Evolutionary conservation across 139 green algal genomes (phyloP).

Genomic region (Closterium sp.): DNA sequence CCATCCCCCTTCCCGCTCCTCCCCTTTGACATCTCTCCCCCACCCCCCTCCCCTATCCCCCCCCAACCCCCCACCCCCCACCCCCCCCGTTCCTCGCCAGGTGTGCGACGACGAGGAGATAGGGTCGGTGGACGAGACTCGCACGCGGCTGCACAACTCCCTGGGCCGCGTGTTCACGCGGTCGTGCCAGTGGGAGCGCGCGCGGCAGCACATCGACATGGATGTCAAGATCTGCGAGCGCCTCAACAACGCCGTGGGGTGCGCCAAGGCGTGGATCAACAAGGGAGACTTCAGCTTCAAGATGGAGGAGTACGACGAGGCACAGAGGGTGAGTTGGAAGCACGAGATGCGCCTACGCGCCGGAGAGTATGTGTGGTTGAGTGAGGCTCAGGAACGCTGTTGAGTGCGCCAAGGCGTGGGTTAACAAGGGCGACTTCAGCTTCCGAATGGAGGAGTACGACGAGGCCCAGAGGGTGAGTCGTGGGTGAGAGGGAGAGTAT

Average conservation of each 20-base stretch:
- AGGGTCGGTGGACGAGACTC: background rate
- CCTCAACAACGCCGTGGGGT: background rate
- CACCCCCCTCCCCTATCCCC: too few relatives aligned
- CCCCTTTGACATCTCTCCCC: too few relatives aligned
- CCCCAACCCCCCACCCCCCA: too few relatives aligned
- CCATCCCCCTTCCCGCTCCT: too few relatives aligned
- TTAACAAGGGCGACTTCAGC: too few relatives aligned
- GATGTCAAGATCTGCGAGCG: background rate
- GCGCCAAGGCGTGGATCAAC: slow-evolving; percentile 7
- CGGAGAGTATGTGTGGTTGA: too few relatives aligned
- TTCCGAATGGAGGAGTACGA: too few relatives aligned
- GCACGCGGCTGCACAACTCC: background rate
- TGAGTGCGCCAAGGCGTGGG: too few relatives aligned
- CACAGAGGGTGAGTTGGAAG: background rate
- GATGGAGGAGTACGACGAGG: background rate
- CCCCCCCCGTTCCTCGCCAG: background rate
- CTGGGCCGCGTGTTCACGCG: background rate
- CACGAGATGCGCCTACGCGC: too few relatives aligned
- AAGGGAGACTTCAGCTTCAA: slow-evolving; percentile 2
- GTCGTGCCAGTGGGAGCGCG: background rate
- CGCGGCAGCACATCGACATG: background rate
- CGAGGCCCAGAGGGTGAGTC: too few relatives aligned
- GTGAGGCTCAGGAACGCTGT: too few relatives aligned
- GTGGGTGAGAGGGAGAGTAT: too few relatives aligned
- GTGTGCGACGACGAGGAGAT: slow-evolving; percentile 16